These are phyloP conservation scores for Thymus quinquecostatus DNA, from an alignment of 257 asterid species.

Conservation along the genomic window DNA sequence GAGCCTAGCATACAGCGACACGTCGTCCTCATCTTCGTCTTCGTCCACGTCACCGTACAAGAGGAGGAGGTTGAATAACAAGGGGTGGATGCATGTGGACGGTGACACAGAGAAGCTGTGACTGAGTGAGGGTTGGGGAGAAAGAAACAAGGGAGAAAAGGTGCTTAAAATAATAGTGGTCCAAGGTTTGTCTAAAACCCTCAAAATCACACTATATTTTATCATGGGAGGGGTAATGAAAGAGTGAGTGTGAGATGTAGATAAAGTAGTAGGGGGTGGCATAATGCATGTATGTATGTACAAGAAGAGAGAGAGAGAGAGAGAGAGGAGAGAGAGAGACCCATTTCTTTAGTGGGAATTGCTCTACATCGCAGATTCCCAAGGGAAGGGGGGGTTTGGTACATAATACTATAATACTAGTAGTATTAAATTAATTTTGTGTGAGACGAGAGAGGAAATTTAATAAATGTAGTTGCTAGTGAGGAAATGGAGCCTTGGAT, in stretches of 20 bases:
- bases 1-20: constrained; percentile 21
- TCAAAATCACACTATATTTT: constrained; percentile 39
- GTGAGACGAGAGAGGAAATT: constrained; percentile 29
- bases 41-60: constrained; percentile 58
- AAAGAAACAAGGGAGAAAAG: constrained; percentile 15
- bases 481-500: constrained; percentile 25
- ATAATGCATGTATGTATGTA: constrained; percentile 30
- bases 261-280: constrained; percentile 40
- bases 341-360: constrained; percentile 40
- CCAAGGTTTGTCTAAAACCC: constrained; percentile 59
- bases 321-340: constrained; percentile 20
- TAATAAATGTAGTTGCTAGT: constrained; percentile 39
- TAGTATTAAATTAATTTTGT: constrained; percentile 28
- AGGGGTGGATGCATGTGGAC: constrained; percentile 46
- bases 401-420: constrained; percentile 38
- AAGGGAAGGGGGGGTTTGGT: constrained; percentile 71
- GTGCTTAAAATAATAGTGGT: constrained; percentile 33
- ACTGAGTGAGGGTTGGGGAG: constrained; percentile 25
- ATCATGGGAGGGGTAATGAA: constrained; percentile 53
- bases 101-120: constrained; percentile 54
- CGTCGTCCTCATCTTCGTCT: constrained; percentile 49
- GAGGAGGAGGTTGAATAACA: constrained; percentile 71
- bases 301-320: constrained; percentile 15
- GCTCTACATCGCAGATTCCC: constrained; percentile 86
- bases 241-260: constrained; percentile 55